These are phyloP conservation scores for Naganishia onofrii DNA, from an alignment of 768 basidiomycete genomes.

Conservation along the genomic window DNA sequence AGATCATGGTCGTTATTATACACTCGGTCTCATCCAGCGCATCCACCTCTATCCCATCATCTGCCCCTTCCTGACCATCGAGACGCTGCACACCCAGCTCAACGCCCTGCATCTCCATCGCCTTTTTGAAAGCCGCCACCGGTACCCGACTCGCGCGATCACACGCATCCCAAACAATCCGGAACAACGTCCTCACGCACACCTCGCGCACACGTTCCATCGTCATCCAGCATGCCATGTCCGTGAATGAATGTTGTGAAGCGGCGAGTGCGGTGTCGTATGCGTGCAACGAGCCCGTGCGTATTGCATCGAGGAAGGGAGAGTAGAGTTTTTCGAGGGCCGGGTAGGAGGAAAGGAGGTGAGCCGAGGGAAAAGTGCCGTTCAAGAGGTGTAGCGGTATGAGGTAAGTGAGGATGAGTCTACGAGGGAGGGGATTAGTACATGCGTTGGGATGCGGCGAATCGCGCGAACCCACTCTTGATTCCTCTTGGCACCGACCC, in stretches of 20 bases:
- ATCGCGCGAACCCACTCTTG: slow-evolving; percentile 67
- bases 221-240: slow-evolving; percentile 74
- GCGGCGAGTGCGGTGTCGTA: slow-evolving; percentile 71
- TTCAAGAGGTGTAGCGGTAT: slow-evolving; percentile 83
- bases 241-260: slow-evolving; percentile 8
- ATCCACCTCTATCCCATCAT: background rate
- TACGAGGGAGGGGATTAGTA: slow-evolving; percentile 47
- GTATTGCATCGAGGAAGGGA: slow-evolving; percentile 78
- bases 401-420: slow-evolving; percentile 85
- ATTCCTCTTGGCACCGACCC: slow-evolving; percentile 66
- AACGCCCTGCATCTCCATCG: slow-evolving; percentile 68
- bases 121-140: slow-evolving; percentile 74
- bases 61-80: slow-evolving; percentile 7
- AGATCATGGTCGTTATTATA: slow-evolving; percentile 90
- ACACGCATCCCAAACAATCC: slow-evolving; percentile 67
- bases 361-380: slow-evolving; percentile 76
- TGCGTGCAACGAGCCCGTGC: slow-evolving; percentile 68
- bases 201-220: slow-evolving; percentile 84
- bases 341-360: slow-evolving; percentile 71
- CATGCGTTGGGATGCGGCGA: slow-evolving; percentile 12
- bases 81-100: slow-evolving; percentile 60
- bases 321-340: slow-evolving; percentile 68
- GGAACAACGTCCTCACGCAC: slow-evolving; percentile 76
- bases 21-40: slow-evolving; percentile 71
- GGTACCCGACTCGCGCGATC: slow-evolving; percentile 75